Evolutionary conservation across 306 rosid species (phyloP), one percentile per base, ranked within the genome.

Genomic region (Quercus parvula): DNA sequence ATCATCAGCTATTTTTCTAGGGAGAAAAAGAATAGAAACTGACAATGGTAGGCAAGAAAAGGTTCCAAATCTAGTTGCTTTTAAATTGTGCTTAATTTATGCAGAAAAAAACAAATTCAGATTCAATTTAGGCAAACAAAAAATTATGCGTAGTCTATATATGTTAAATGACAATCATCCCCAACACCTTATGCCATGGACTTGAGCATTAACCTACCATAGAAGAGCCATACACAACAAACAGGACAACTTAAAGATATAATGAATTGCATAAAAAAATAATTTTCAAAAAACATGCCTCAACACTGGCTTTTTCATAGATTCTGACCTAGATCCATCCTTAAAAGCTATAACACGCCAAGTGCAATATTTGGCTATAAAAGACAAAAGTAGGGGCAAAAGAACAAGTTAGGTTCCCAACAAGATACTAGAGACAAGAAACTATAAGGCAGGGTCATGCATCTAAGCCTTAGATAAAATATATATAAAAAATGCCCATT

Each of bases 281-380:
- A 4, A 19, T 3, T 22, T 67, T 33, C 38, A 20, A 67, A 33
- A 64, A 67, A 67, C 71, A 33, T 67, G 71, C 72, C 72, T 67
- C 4, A 18, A 31, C 72, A 67, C 72, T 8, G 51, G 72, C 72
- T 19, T 46, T 35, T 67, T 46, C 25, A 67, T 35, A 67, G 52
- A 35, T 67, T 67, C 52, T 33, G 52, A 33, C 52, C 72, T 18
- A 3, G 72, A 49, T 62, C 27, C 72, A 67, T 67, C 72, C 35
- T 35, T 25, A 19, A 49, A 35, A 19, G 35, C 4, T 19, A 33
- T 11, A 64, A 30, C 52, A 31, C 49, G 9, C 72, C 46, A 19
- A 67, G 52, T 33, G 17, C 52, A 82, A 81, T 73, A 77, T 84
- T 88, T 57, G 83, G 86, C 98, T 91, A 91, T 81, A 85, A 55